phyloP scores from a whole-genome alignment of 805 yeast species.

The Kuraishia capsulata region DNA sequence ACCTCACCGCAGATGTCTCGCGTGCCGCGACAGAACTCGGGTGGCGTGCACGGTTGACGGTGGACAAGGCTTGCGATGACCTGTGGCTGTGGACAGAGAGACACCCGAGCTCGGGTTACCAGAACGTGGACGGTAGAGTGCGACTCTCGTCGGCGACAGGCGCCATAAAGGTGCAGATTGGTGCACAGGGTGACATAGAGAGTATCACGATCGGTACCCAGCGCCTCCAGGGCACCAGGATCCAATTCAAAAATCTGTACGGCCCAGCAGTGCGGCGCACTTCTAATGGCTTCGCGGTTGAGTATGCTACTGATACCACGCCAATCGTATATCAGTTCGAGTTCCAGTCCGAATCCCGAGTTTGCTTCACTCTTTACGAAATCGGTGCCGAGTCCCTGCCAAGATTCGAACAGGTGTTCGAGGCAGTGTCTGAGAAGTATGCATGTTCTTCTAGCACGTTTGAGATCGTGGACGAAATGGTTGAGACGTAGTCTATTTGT shows the following conservation, averaged over 20 bases:
- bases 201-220: background rate
- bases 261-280: background rate
- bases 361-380: too few relatives aligned
- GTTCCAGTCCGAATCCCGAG: too few relatives aligned
- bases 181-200: background rate
- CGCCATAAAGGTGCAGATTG: background rate
- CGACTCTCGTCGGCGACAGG: background rate
- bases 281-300: background rate
- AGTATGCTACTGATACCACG: background rate
- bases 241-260: background rate
- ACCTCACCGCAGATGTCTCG: constrained; percentile 62
- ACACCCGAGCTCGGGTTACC: constrained; percentile 57
- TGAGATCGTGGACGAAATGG: too few relatives aligned
- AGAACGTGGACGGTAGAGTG: background rate
- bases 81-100: constrained; percentile 71
- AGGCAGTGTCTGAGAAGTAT: too few relatives aligned
- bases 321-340: too few relatives aligned
- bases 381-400: too few relatives aligned
- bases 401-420: too few relatives aligned
- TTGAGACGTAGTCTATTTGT: too few relatives aligned
- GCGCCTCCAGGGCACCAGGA: background rate
- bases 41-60: constrained; percentile 49
- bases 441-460: too few relatives aligned
- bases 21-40: constrained; percentile 58
- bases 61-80: constrained; percentile 61